Evolutionary conservation across 352 stramenopile genomes (phyloP), one percentile per base, ranked within the genome.

Genomic region (Phytophthora megakarya): DNA sequence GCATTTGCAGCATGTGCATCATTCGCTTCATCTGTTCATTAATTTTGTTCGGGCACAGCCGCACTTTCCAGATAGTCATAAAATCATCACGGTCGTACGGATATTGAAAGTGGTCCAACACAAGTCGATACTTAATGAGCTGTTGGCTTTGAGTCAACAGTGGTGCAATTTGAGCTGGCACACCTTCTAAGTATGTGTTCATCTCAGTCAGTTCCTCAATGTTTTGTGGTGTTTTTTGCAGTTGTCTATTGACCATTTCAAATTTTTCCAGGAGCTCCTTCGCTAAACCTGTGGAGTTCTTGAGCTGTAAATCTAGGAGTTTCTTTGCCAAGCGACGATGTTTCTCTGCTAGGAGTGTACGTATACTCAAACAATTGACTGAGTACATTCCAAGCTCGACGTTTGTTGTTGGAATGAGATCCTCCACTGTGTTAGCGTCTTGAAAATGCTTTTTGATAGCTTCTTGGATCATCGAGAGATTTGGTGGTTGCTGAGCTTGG

Each of bases 181-280:
- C 85, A 25, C 75, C 79, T 48, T 94, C 88, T 26, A 97, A 75
- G 50, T 95, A 97, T 8, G 82, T 64, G 40, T 78, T 89, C 80
- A 97, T 87, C 35, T 97, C 90, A 0, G 84, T 94, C 22, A 98
- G 70, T 60, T 97, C 85, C 60, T 98, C 93, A 47, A 98, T 97
- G 65, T 97, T 96, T 44, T 92, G 81, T 12, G 92, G 89, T 8
- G 91, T 81, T 62, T 90, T 93, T 56, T 90, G 88, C 19, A 97
- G 75, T 57, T 93, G 86, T 5, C 84, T 73, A 37, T 95, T 92
- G 45, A 96, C 91, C 23, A 80, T 72, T 33, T 96, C 88, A 45
- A 90, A 93, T 39, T 94, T 93, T 50, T 90, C 80, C 3, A 91
- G 61, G 5, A 96, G 51, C 25, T 96, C 80, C 28, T 92, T 90